Evolutionary conservation across 768 basidiomycete species (phyloP).

Genomic region (Postia placenta): DNA sequence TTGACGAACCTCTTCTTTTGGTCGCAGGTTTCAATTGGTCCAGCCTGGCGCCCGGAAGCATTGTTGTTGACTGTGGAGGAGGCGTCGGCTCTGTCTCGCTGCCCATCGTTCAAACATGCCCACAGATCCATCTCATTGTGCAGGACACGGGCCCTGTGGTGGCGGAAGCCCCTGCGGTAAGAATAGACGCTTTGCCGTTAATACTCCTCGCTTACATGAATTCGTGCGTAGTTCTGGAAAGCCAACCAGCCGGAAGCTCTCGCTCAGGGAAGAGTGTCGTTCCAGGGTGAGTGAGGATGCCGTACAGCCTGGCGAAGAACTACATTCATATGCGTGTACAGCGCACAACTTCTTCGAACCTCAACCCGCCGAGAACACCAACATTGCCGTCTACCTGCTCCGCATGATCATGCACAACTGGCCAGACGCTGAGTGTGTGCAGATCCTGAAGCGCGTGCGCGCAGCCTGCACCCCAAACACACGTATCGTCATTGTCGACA

Average conservation of each 20-base stretch:
- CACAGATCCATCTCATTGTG: conserved; percentile 22
- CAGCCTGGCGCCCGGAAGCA: conserved; percentile 11
- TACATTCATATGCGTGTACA: neutral
- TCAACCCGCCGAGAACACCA: conserved; percentile 20
- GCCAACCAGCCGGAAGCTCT: conserved; percentile 18
- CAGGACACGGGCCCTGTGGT: conserved; percentile 25
- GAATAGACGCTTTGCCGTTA: conserved; percentile 1
- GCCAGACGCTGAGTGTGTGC: conserved; percentile 25
- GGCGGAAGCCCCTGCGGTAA: conserved; percentile 16
- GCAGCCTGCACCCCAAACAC: conserved; percentile 16
- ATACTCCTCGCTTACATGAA: neutral
- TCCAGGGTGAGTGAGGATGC: conserved; percentile 14
- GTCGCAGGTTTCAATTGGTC: conserved; percentile 25
- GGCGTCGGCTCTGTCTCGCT: conserved; percentile 24
- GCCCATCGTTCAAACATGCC: conserved; percentile 14
- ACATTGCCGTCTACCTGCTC: conserved; percentile 23
- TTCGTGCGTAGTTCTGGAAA: conserved; percentile 17
- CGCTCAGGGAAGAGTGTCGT: conserved; percentile 15
- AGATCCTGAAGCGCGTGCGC: conserved; percentile 21
- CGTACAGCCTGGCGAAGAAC: neutral
- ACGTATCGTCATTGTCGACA: conserved; percentile 22
- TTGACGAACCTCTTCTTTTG: neutral
- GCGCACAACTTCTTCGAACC: conserved; percentile 23
- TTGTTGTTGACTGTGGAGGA: conserved; percentile 28
- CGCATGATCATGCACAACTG: conserved; percentile 27